Percentiles rank a stretch among this genome's conserved stretches.
Conservation (phyloP, 208 protist genomes). For the Leishmania gerbilli region DNA sequence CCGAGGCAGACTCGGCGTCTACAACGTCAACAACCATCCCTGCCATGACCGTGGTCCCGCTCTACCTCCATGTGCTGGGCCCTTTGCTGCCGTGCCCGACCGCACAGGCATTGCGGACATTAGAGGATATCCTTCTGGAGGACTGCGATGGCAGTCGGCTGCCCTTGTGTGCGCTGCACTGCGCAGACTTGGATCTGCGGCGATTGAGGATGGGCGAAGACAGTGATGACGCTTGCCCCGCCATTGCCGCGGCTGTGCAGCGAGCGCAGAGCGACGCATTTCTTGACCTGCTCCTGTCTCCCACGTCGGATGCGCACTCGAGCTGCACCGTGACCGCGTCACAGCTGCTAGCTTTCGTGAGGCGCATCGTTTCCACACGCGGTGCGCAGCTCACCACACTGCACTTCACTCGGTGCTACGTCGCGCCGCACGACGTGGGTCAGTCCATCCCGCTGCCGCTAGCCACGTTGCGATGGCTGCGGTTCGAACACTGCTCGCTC, state of each 20-base stretch:
- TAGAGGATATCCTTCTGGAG: conserved; percentile 78
- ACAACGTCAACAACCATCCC: background rate
- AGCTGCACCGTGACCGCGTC: background rate
- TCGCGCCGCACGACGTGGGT: conserved; percentile 48
- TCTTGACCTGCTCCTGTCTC: conserved; percentile 39
- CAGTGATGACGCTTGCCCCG: background rate
- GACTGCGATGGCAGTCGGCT: conserved; percentile 49
- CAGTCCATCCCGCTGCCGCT: conserved; percentile 37
- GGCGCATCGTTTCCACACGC: conserved; percentile 36
- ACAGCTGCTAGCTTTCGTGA: conserved; percentile 50
- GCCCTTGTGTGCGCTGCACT: conserved; percentile 42
- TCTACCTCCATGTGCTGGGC: conserved; percentile 47
- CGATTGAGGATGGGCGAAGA: background rate
- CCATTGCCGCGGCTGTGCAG: background rate
- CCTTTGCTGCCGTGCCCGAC: conserved; percentile 40
- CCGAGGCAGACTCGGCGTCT: background rate
- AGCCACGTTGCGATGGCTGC: conserved; percentile 32
- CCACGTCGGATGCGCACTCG: background rate
- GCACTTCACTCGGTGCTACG: conserved; percentile 53
- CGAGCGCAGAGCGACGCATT: conserved; percentile 34
- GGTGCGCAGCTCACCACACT: conserved; percentile 28
- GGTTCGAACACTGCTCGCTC: conserved; percentile 66
- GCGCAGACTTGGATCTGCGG: conserved; percentile 44
- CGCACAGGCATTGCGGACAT: conserved; percentile 39
- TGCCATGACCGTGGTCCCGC: background rate